phyloP scores from a whole-genome alignment of 768 basidiomycete genomes.

The Mycena alexandri region DNA sequence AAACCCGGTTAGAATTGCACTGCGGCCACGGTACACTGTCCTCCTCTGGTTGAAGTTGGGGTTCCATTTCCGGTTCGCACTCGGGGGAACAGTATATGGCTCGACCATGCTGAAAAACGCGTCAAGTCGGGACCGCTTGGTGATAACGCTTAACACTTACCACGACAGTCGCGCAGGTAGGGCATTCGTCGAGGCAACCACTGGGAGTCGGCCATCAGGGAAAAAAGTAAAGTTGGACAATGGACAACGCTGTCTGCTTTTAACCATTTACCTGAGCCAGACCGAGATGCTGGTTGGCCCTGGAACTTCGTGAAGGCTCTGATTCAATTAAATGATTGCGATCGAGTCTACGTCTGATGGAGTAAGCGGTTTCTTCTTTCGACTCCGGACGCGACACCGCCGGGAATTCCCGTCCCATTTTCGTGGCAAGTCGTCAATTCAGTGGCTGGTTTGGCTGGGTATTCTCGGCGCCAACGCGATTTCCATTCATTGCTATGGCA shows the following conservation, averaged over 20 bases:
- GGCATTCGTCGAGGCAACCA: slow-evolving; percentile 37
- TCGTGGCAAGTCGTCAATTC: slow-evolving; percentile 1
- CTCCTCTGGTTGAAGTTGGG: not conserved
- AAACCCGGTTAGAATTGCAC: slow-evolving; percentile 13
- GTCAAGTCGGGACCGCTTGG: not conserved
- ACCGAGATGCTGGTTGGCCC: no score
- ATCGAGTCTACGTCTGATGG: slow-evolving; percentile 27
- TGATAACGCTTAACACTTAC: no score
- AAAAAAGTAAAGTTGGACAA: slow-evolving; percentile 1
- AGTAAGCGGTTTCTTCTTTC: slow-evolving; percentile 19
- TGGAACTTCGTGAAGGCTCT: slow-evolving; percentile 20
- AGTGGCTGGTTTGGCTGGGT: not conserved
- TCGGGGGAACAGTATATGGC: slow-evolving; percentile 32
- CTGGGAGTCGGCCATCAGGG: slow-evolving; percentile 30
- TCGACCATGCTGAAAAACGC: slow-evolving; percentile 22
- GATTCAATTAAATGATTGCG: slow-evolving; percentile 19
- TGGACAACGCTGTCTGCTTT: slow-evolving; percentile 9
- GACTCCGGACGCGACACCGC: slow-evolving; percentile 7
- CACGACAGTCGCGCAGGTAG: no score
- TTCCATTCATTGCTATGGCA: slow-evolving; percentile 4
- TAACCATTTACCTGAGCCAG: slow-evolving; percentile 8
- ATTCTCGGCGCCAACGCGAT: not conserved
- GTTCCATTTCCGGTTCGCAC: slow-evolving; percentile 29
- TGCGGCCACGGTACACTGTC: slow-evolving; percentile 10
- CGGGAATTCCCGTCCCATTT: slow-evolving; percentile 5